Evolutionary conservation across 192 early-diverging fungal species (phyloP).

Genomic region (Linnemannia exigua): DNA sequence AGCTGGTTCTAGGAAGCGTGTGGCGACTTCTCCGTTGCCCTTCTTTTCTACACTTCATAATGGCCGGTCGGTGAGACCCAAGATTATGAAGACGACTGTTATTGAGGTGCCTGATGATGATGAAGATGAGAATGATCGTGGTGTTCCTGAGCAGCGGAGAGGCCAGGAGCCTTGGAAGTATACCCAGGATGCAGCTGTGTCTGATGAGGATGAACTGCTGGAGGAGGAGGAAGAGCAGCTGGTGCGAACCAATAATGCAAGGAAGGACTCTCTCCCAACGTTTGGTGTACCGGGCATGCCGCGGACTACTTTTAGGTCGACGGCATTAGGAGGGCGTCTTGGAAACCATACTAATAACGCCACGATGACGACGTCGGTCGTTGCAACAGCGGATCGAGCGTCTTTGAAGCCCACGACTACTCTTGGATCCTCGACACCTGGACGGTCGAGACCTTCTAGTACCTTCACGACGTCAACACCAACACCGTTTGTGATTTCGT

Average conservation of each 20-base stretch:
- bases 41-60: neutral
- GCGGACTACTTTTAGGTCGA: neutral
- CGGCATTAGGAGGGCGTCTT: neutral
- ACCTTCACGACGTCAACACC: neutral
- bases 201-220: neutral
- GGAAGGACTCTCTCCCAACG: neutral
- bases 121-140: neutral
- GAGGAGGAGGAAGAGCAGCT: conserved; percentile 2
- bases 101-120: conserved; percentile 27
- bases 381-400: neutral
- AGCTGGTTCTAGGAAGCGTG: conserved; percentile 20
- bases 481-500: neutral
- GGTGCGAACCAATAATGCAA: neutral
- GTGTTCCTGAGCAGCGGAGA: neutral
- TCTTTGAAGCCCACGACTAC: neutral
- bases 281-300: neutral
- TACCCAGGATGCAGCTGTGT: neutral
- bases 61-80: conserved; percentile 21
- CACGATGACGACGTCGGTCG: neutral
- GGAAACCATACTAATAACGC: neutral
- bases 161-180: neutral
- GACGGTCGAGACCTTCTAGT: neutral
- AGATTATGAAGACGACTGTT: conserved; percentile 6
- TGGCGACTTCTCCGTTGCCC: conserved; percentile 39
- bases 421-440: neutral